These are phyloP conservation scores for Claviceps fusiformis DNA, from an alignment of 2,329 filamentous ascomycete species.

Conservation along the genomic window DNA sequence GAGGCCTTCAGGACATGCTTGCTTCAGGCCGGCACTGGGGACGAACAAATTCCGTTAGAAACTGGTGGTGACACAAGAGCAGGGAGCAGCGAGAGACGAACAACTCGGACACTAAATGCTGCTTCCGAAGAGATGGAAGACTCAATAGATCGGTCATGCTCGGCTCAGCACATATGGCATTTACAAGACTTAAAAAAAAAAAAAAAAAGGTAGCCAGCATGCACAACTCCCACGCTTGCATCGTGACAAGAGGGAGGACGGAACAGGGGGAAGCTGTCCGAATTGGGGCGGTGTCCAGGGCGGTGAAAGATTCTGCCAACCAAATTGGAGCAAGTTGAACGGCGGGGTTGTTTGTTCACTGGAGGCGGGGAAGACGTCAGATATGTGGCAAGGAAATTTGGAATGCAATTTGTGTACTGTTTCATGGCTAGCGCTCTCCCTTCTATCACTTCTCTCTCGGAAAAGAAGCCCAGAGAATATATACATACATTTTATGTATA, in stretches of 20 bases:
- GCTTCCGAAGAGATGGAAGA: slow-evolving; percentile 49
- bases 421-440: background rate
- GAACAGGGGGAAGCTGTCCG: background rate
- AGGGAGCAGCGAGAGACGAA: slow-evolving; percentile 29
- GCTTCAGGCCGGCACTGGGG: slow-evolving; percentile 60
- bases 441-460: background rate
- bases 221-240: background rate
- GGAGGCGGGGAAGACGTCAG: background rate
- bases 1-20: slow-evolving; percentile 71
- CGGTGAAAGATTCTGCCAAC: slow-evolving; percentile 12
- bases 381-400: background rate
- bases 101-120: slow-evolving; percentile 75
- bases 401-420: background rate
- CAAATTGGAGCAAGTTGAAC: background rate
- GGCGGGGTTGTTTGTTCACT: slow-evolving; percentile 5
- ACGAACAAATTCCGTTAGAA: background rate
- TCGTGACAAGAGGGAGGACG: background rate
- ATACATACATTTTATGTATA: background rate
- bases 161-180: background rate
- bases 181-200: background rate
- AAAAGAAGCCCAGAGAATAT: background rate
- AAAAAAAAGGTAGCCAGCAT: background rate
- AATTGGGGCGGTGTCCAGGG: slow-evolving; percentile 4
- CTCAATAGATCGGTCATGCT: slow-evolving; percentile 21
- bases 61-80: background rate